Base-by-base conservation (phyloP, 768 basidiomycete genomes). In the Tricholoma sp. region DNA sequence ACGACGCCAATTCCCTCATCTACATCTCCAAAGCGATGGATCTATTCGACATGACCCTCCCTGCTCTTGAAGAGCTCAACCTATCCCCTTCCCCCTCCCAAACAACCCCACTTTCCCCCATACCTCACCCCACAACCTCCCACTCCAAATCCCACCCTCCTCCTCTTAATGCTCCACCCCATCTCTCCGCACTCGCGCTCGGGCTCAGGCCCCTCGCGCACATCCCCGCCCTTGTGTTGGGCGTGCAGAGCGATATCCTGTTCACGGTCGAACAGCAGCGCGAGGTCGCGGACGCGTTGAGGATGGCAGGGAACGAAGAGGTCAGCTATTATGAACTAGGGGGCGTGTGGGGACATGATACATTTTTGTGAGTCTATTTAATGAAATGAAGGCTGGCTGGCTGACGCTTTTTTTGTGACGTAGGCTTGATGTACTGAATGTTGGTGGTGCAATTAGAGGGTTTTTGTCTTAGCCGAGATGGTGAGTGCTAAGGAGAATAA, bases 1-100 rank as follows among this genome's bases (percentile, higher is more conserved):
- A 98, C 71, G 97, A 99, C 69, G 96, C 97, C 57, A 99, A 98
- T 75, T 98, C 95, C 1, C 86, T 98, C 71, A 94, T 98, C 62
- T 99, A 98, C 77, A 85, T 99, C 59, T 96, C 93, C 5, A 99
- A 98, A 73, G 97, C 97, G 31, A 99, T 99, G 97, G 97, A 98
- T 71, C 80, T 98, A 0, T 99, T 99, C 72, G 96, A 98, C 74
- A 86, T 99, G 83, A 94, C 93, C 4, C 74, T 77, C 0, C 81
- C 90, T 14, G 81, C 93, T 14, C 80, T 99, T 16, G 70, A 80
- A 50, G 82, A 82, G 22, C 81, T 98, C 29, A 79, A 82, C 31
- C 76, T 98, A 69, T 21, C 67, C 63, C 61, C 72, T 49, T 50
- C 71, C 55, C 34, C 69, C 51, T 35, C 67, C 55, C 37, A 64